Base-by-base conservation (phyloP, 352 stramenopile species). In the Blastocystis sp. region DNA sequence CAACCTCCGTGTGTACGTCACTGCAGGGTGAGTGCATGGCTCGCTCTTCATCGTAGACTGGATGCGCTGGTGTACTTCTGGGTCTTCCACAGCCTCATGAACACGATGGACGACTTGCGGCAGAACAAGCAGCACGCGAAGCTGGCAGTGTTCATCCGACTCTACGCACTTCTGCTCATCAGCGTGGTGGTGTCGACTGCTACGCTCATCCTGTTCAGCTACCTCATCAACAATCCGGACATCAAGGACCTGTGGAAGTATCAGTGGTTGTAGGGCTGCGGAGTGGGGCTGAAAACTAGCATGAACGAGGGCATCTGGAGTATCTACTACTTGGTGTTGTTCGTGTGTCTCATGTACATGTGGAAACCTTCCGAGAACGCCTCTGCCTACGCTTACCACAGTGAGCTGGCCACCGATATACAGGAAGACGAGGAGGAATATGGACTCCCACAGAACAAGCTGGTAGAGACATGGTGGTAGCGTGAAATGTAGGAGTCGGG, bases 51-150 rank as follows among this genome's bases (percentile, higher is more conserved):
- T 5, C 16, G 34, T 39, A 85, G 73, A 26, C 50, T 89, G 63
- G 78, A 89, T 43, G 50, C 78, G 41, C 30, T 89, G 63, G 66
- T 89, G 20, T 89, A 89, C 55, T 89, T 89, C 78, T 79, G 63
- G 63, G 66, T 89, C 7, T 89, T 89, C 78, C 53, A 78, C 8
- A 79, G 63, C 47, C 78, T 89, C 8, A 79, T 89, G 63, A 75
- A 54, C 66, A 89, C 78, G 24, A 89, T 89, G 54, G 78, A 89
- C 30, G 59, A 76, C 20, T 26, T 89, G 20, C 39, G 55, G 41
- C 63, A 89, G 43, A 89, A 89, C 63, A 79, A 89, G 43, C 78
- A 89, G 50, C 68, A 76, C 50, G 78, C 78, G 53, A 89, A 89
- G 64, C 47, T 89, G 13, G 63, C 78, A 9, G 66, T 89, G 30